These are phyloP conservation scores for Sphaerulina vaccinii DNA, from an alignment of 2,329 filamentous ascomycete genomes.

Conservation along the genomic window DNA sequence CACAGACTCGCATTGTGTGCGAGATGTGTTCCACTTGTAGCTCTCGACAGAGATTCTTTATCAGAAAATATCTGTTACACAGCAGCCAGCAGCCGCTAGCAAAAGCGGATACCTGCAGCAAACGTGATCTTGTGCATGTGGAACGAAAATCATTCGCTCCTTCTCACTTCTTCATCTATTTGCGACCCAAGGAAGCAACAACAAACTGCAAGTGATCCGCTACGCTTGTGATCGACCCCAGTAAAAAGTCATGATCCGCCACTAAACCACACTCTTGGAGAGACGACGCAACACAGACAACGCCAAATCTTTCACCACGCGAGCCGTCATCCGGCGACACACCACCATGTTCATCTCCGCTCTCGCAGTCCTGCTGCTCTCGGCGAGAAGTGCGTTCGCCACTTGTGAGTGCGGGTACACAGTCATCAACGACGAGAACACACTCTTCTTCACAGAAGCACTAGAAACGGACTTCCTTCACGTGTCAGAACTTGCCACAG, in stretches of 20 bases:
- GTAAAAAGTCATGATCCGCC: not conserved
- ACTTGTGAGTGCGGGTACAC: conserved; percentile 73
- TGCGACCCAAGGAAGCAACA: not conserved
- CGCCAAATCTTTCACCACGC: too few relatives aligned
- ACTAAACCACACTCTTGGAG: not conserved
- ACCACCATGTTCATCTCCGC: not conserved
- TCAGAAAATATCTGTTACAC: conserved; percentile 14
- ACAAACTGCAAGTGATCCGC: not conserved
- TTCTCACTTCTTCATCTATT: not conserved
- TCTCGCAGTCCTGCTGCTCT: not conserved
- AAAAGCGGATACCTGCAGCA: conserved; percentile 16
- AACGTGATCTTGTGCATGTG: not conserved
- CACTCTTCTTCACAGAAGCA: conserved; percentile 66
- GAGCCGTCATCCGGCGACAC: not conserved
- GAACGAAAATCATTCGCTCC: not conserved
- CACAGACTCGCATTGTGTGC: too few relatives aligned
- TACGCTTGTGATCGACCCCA: not conserved
- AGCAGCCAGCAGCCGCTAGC: conserved; percentile 8
- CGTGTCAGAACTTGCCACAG: conserved; percentile 39
- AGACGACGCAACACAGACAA: too few relatives aligned
- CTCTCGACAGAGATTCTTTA: conserved; percentile 5
- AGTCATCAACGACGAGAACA: conserved; percentile 48
- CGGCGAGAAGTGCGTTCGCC: conserved; percentile 1
- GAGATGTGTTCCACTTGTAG: too few relatives aligned
- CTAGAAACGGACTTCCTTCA: conserved; percentile 71